Base-by-base conservation (phyloP, 2,329 filamentous ascomycete genomes). In the Penicillium hesseltinei region DNA sequence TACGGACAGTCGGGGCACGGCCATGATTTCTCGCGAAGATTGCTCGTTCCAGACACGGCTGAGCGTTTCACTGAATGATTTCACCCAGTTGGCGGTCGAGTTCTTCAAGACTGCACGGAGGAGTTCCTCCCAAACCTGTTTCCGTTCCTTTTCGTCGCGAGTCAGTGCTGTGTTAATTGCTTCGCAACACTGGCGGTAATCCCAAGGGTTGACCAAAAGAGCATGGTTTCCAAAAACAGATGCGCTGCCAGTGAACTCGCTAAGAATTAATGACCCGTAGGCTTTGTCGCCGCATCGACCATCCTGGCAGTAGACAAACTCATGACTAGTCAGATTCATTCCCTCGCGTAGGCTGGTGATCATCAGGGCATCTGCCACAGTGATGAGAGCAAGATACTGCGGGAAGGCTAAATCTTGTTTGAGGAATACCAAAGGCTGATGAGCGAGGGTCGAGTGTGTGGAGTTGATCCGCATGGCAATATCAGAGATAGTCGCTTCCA, bases 401-500 rank as follows among this genome's bases (percentile, higher is more conserved):
- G 90, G 82, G 70, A 96, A 96, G 57, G 90, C 88, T 58, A 97
- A 94, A 67, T 97, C 93, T 73, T 97, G 93, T 75, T 95, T 92
- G 52, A 97, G 80, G 74, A 97, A 97, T 6, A 97, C 90, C 11
- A 97, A 84, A 1, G 93, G 93, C 69, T 96, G 92, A 69, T 97
- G 94, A 0, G 91, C 90, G 49, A 97, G 81, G 27, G 92, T 96
- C 7, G 92, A 92, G 81, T 92, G 92, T 0, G 87, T 87, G 0
- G 91, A 94, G 73, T 97, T 96, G 72, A 97, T 93, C 58, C 93
- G 87, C 51, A 91, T 96, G 62, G 96, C 92, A 71, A 97, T 97
- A 72, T 97, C 92, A 2, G 91, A 92, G 25, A 97, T 89, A 0
- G 89, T 91, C 1, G 90, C 89, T 66, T 96, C 90, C 10, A 97